phyloP scores from a whole-genome alignment of 2,329 filamentous ascomycete genomes.

The Rachicladosporium sp. region DNA sequence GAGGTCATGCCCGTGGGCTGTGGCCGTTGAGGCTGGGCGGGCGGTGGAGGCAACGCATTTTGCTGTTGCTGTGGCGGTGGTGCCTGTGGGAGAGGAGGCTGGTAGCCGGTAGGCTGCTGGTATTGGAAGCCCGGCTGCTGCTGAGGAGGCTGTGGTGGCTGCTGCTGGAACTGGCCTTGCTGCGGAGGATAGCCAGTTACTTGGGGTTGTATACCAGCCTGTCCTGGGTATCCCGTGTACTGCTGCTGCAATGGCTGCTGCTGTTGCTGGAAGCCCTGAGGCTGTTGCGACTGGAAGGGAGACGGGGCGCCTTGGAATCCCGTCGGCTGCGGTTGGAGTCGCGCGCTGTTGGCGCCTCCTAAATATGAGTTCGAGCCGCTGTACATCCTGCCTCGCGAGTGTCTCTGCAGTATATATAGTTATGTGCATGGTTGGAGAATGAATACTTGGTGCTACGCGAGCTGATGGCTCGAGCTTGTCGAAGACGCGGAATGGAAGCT shows the following conservation, averaged over 20 bases:
- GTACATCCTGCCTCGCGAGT: slow-evolving; percentile 52
- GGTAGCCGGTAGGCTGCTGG: slow-evolving; percentile 40
- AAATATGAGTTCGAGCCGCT: slow-evolving; percentile 79
- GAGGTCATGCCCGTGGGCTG: slow-evolving; percentile 51
- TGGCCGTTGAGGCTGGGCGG: slow-evolving; percentile 32
- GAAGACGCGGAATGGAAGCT: no score
- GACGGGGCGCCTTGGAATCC: slow-evolving; percentile 44
- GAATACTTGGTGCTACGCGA: no score
- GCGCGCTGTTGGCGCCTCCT: slow-evolving; percentile 64
- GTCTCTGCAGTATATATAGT: no score
- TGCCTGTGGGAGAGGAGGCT: slow-evolving; percentile 31
- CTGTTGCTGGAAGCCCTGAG: slow-evolving; percentile 36
- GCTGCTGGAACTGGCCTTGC: slow-evolving; percentile 24
- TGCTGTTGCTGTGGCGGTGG: slow-evolving; percentile 33
- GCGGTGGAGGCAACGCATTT: slow-evolving; percentile 45
- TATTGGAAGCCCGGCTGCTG: slow-evolving; percentile 19
- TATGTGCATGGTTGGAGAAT: no score
- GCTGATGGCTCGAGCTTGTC: no score
- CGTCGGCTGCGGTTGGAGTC: slow-evolving; percentile 40
- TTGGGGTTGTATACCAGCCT: slow-evolving; percentile 24
- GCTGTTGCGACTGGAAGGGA: slow-evolving; percentile 42
- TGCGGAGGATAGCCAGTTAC: slow-evolving; percentile 22
- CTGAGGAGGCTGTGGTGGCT: slow-evolving; percentile 29
- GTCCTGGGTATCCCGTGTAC: slow-evolving; percentile 49
- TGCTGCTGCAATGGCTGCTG: slow-evolving; percentile 48